Base-by-base conservation (phyloP, 345 rosid species). In the Dimocarpus longan region DNA sequence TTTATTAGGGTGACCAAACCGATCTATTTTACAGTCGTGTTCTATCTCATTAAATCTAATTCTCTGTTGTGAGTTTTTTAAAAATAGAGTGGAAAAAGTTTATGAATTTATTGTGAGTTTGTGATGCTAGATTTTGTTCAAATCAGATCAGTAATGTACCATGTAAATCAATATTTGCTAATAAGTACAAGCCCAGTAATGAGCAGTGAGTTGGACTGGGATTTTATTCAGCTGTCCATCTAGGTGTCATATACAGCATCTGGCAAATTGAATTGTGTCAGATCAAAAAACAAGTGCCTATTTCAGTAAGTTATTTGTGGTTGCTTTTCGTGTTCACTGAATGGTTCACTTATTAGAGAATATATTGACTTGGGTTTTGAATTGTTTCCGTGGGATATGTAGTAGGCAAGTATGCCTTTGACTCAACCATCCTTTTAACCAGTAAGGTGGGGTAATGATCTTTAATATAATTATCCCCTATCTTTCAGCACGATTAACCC, bases 241-340 rank as follows among this genome's bases (percentile, higher is more conserved):
- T 32, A 66, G 69, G 26, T 24, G 37, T 63, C 66, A 63, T 63
- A 32, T 32, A 32, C 37, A 32, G 37, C 37, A 32, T 32, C 66
- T 24, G 16, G 37, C 24, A 26, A 63, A 63, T 26, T 28, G 16
- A 28, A 63, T 6, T 22, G 26, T 15, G 24, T 63, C 13, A 15
- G 68, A 65, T 65, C 42, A 65, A 65, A 65, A 28, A 22, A 28
- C 68, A 65, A 28, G 37, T 65, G n/a, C 42, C 68, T 65, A 12
- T 28, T 65, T 65, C 68, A 28, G 42, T 6, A 28, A 5, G 43
- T 12, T 15, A 5, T 65, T 5, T 65, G 42, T 65, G 56, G 18
- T 50, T 50, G 13, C 56, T 11, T 50, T 50, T 50, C 56, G 2
- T 32, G 37, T 32, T 32, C 37, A 32, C 37, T 32, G 37, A 32